These are phyloP conservation scores for Lactarius indigo DNA, from an alignment of 768 basidiomycete genomes.

Conservation along the genomic window DNA sequence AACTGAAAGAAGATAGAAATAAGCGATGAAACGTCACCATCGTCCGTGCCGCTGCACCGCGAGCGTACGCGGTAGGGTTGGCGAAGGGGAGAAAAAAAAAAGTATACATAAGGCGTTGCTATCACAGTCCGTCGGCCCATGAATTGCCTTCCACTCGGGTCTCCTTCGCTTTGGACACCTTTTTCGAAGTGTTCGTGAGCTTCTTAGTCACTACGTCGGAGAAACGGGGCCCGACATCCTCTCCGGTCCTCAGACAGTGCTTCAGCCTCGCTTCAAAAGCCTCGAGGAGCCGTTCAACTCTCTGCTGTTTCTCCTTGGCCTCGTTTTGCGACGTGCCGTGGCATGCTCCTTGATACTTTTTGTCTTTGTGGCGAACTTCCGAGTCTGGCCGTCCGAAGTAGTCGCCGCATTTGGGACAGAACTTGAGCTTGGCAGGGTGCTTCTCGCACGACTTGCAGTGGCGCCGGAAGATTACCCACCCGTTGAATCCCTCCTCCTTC, in stretches of 20 bases:
- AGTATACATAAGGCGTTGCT: not conserved
- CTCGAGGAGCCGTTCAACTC: not conserved
- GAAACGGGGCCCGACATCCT: not conserved
- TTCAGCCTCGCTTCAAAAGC: not conserved
- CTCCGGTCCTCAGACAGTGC: not conserved
- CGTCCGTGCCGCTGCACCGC: not conserved
- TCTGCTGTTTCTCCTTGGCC: not conserved
- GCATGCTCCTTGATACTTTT: not conserved
- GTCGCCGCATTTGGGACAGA: not conserved
- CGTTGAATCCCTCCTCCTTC: not conserved
- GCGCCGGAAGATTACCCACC: not conserved
- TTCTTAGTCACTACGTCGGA: not conserved
- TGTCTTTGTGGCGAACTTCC: not conserved
- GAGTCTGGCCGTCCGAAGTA: not conserved
- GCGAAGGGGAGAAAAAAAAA: not conserved
- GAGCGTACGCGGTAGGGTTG: not conserved
- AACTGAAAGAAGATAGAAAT: not conserved
- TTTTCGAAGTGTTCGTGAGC: not conserved
- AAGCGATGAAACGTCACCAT: not conserved
- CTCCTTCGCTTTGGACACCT: not conserved
- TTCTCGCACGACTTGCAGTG: not conserved
- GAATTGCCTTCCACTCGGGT: not conserved
- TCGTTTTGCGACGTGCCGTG: not conserved
- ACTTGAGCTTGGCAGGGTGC: not conserved
- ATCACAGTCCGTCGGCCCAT: not conserved